Base-by-base conservation (phyloP, 139 green algal genomes). In the Chlorella sp. region DNA sequence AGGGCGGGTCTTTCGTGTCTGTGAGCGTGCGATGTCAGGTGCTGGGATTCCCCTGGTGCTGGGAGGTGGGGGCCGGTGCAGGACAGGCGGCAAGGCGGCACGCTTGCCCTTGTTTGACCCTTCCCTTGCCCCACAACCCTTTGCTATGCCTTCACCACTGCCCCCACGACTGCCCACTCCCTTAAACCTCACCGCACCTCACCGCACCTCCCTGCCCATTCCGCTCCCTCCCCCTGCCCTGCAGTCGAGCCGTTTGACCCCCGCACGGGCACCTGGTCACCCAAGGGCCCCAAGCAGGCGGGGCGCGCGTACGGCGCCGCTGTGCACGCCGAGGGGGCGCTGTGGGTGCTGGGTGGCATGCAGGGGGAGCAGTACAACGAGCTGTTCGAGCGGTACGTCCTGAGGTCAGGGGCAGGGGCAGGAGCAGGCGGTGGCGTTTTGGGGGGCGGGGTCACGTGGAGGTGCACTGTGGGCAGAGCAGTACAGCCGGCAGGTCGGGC, bases 281-380 rank as follows among this genome's bases (percentile, higher is more conserved):
- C n/a, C 24, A 19, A 79, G 84, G 64, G 83, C 26, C 48, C 76
- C 68, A 92, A 93, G 86, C 53, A 75, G 18, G 42, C 61, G 39
- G 69, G 66, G 0, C 83, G 91, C 19, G 91, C 91, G 53, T 94
- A 94, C 64, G 87, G 91, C 18, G 78, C 84, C 1, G 78, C 91
- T 2, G 91, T 68, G 14, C 85, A 34, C 40, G 83, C 91, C 0
- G 85, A 89, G 24, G 89, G 87, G 14, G 30, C 32, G 42, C 83
- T 94, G 48, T 92, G 87, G 68, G 80, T 57, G 22, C 57, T 90
- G 42, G 83, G 89, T 16, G 89, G 91, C 68, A 92, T 93, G 89
- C 36, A 73, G 32, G 87, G 79, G 19, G 87, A 86, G 57, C 64
- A 81, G 39, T 91, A 92, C 86, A 91, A 92, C 66, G 89, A 91